Conservation (phyloP, 495 filamentous ascomycete genomes). For the Xylaria bambusicola region DNA sequence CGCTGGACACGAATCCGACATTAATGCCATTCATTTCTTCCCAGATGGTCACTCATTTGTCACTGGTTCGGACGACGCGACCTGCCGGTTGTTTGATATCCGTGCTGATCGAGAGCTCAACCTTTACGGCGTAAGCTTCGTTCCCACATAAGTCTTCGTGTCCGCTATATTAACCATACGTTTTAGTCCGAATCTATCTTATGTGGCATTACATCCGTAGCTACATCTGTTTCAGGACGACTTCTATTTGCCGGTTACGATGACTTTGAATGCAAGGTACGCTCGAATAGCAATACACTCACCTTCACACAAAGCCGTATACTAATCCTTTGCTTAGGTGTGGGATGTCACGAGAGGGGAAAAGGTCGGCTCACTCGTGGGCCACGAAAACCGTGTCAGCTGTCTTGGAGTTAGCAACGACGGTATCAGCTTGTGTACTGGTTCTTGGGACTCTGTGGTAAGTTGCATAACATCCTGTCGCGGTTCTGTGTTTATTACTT, state of each 20-base stretch:
- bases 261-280: slow-evolving; percentile 99
- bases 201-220: slow-evolving; percentile 97
- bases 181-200: slow-evolving; percentile 90
- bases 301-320: background rate
- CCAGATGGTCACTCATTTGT: slow-evolving; percentile 98
- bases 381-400: slow-evolving; percentile 98
- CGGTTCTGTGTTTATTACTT: too few relatives aligned
- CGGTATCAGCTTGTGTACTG: slow-evolving; percentile 97
- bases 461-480: too few relatives aligned
- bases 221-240: slow-evolving; percentile 94
- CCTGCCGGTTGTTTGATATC: slow-evolving; percentile 96
- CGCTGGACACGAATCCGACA: slow-evolving; percentile 96
- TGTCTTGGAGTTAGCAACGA: slow-evolving; percentile 98
- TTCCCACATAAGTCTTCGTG: slow-evolving; percentile 3
- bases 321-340: slow-evolving; percentile 58
- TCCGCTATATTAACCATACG: slow-evolving; percentile 21
- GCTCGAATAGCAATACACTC: slow-evolving; percentile 20
- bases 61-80: slow-evolving; percentile 96
- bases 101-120: slow-evolving; percentile 95
- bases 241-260: slow-evolving; percentile 97
- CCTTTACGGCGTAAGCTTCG: slow-evolving; percentile 79
- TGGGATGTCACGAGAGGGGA: slow-evolving; percentile 98
- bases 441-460: slow-evolving; percentile 99
- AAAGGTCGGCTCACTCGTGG: slow-evolving; percentile 92
- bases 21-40: slow-evolving; percentile 99